Conservation (phyloP, 352 stramenopile species). For the Pythium biforme region DNA sequence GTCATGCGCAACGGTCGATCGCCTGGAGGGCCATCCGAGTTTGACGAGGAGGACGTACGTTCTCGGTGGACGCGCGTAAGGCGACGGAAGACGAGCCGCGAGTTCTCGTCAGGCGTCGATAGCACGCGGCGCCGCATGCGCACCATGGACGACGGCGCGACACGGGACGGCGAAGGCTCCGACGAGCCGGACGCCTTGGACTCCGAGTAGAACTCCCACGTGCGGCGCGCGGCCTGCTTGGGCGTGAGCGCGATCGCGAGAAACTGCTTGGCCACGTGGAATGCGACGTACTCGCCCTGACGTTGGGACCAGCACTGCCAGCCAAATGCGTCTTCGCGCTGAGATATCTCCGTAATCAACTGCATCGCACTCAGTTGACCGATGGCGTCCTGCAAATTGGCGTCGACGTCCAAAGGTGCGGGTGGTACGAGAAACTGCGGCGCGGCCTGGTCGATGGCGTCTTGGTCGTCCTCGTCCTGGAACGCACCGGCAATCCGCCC, state of each 20-base stretch:
- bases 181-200: background rate
- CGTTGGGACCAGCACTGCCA: conserved; percentile 15
- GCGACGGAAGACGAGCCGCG: conserved; percentile 7
- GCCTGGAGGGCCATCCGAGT: background rate
- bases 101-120: background rate
- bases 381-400: background rate
- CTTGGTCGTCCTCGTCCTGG: background rate
- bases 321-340: conserved; percentile 17
- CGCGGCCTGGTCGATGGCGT: background rate
- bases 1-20: background rate
- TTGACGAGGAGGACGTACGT: background rate
- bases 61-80: background rate
- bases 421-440: background rate
- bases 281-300: conserved; percentile 10
- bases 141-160: conserved; percentile 10
- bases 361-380: background rate
- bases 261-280: conserved; percentile 17
- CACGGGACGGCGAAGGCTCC: background rate
- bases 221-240: conserved; percentile 4
- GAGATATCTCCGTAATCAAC: background rate
- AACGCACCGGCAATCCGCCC: conserved; percentile 7
- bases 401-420: background rate
- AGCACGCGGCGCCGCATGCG: conserved; percentile 4
- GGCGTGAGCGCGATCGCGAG: background rate
- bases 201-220: conserved; percentile 22